Evolutionary conservation across 768 basidiomycete species (phyloP).

Genomic region (Kwoniella europaea): DNA sequence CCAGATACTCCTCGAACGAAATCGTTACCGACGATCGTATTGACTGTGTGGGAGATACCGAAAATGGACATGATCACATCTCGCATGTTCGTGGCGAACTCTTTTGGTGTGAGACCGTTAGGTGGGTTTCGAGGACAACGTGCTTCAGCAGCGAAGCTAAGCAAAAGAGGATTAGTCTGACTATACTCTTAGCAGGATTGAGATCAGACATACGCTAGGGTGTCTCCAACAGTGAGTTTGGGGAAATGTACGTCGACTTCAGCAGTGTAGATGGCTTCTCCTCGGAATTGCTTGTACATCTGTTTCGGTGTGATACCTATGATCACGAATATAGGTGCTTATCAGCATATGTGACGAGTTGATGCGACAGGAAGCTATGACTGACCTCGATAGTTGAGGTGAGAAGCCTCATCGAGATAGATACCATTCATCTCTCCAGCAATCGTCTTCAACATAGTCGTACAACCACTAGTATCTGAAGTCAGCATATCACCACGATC

Average conservation of each 20-base stretch:
- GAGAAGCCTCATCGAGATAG: constrained; percentile 43
- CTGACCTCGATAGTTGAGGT: constrained; percentile 55
- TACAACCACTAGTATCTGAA: constrained; percentile 53
- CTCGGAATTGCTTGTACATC: constrained; percentile 62
- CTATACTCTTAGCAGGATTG: not conserved
- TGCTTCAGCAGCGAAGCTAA: constrained; percentile 46
- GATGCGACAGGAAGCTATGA: not conserved
- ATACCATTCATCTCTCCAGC: constrained; percentile 59
- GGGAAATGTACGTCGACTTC: constrained; percentile 60
- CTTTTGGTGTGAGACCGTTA: constrained; percentile 55
- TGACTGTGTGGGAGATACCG: constrained; percentile 72
- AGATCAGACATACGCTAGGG: constrained; percentile 43
- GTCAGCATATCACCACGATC: not conserved
- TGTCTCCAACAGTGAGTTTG: constrained; percentile 56
- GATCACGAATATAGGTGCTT: not conserved
- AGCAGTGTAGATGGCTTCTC: constrained; percentile 59
- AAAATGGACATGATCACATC: constrained; percentile 72
- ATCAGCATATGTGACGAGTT: not conserved
- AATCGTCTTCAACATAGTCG: constrained; percentile 64
- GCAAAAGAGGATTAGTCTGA: not conserved
- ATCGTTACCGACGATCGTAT: constrained; percentile 78
- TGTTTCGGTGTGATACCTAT: constrained; percentile 60
- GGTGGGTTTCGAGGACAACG: constrained; percentile 58
- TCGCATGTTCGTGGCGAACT: constrained; percentile 59
- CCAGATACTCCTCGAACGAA: constrained; percentile 65